Evolutionary conservation across 2,329 filamentous ascomycete species (phyloP).

Genomic region (Trichoderma oligosporum): DNA sequence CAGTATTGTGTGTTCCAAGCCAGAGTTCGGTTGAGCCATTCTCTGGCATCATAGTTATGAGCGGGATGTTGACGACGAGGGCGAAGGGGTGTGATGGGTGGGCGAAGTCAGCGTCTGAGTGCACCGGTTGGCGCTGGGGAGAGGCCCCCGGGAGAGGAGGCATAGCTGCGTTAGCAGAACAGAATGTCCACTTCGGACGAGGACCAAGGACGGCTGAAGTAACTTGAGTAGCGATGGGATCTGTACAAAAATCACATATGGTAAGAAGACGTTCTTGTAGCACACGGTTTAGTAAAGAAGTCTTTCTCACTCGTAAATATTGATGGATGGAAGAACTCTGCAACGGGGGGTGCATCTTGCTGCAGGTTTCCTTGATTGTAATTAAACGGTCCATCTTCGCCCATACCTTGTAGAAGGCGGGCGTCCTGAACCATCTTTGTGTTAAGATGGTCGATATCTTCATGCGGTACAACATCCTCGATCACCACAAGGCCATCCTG

Average conservation of each 20-base stretch:
- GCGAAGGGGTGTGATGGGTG: constrained; percentile 54
- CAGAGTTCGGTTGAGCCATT: constrained; percentile 59
- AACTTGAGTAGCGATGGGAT: constrained; percentile 53
- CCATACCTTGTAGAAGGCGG: constrained; percentile 44
- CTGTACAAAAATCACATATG: constrained; percentile 28
- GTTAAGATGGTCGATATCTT: constrained; percentile 53
- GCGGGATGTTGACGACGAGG: constrained; percentile 51
- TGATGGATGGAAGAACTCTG: constrained; percentile 44
- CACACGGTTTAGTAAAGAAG: background rate
- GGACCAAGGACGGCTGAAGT: constrained; percentile 54
- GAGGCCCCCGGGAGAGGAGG: constrained; percentile 41
- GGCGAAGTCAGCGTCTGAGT: constrained; percentile 57
- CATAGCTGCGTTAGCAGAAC: constrained; percentile 56
- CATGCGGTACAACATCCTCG: constrained; percentile 48
- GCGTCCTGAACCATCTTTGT: constrained; percentile 58
- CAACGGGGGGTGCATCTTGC: constrained; percentile 54
- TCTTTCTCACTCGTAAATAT: constrained; percentile 52
- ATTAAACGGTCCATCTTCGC: constrained; percentile 56
- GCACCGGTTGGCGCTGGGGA: constrained; percentile 51
- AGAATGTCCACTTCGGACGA: constrained; percentile 53
- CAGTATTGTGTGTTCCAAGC: constrained; percentile 50
- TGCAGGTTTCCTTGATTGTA: constrained; percentile 61
- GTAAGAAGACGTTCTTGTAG: background rate
- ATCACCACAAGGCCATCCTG: constrained; percentile 55
- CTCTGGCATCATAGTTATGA: constrained; percentile 46